Evolutionary conservation across 495 filamentous ascomycete species (phyloP).

Genomic region (Bathelium albidoporum): DNA sequence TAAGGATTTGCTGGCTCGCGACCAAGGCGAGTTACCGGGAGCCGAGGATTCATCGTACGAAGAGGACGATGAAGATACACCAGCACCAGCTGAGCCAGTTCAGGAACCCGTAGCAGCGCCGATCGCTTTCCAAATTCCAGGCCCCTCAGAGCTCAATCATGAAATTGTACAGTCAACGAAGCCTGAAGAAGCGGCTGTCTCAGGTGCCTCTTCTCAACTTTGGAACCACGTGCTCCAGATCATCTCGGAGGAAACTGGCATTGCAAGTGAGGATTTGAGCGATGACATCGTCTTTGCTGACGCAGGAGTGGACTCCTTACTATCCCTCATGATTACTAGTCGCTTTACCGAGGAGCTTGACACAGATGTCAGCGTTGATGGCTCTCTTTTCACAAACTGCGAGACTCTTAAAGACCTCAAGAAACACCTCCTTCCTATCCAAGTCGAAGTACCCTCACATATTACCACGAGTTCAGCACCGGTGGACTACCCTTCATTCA

Average conservation of each 20-base stretch:
- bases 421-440: constrained; percentile 12
- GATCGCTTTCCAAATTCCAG: neutral
- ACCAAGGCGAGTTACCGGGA: neutral
- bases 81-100: neutral
- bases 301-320: constrained; percentile 44
- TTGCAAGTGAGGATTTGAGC: constrained; percentile 50
- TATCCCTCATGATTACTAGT: constrained; percentile 36
- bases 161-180: neutral
- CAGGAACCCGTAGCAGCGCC: neutral
- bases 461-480: neutral
- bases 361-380: constrained; percentile 8
- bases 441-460: neutral
- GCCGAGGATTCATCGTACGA: neutral
- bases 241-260: constrained; percentile 55
- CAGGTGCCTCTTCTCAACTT: neutral
- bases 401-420: constrained; percentile 41
- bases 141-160: neutral
- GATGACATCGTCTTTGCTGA: constrained; percentile 41
- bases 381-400: constrained; percentile 26
- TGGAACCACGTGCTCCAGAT: constrained; percentile 29
- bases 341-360: constrained; percentile 41
- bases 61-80: neutral
- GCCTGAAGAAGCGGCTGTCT: neutral
- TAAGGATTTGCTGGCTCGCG: neutral
- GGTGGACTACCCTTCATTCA: neutral